Evolutionary conservation across 805 yeast genomes (phyloP).

Genomic region (Candida sakaeoensis): DNA sequence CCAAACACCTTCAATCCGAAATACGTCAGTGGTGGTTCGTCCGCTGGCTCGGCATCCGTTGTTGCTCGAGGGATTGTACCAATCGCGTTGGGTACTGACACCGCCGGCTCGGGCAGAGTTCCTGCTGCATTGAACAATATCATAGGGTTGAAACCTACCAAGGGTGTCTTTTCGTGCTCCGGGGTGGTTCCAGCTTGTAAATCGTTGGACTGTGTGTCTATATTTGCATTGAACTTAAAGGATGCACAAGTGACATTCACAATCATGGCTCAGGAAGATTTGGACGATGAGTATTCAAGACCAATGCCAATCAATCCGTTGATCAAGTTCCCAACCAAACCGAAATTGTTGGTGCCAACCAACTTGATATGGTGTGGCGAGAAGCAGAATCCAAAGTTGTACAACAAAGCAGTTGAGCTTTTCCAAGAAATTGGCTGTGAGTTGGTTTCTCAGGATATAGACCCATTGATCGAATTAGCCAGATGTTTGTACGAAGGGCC

Average conservation of each 20-base stretch:
- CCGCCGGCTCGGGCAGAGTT: slow-evolving; percentile 97
- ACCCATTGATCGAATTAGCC: slow-evolving; percentile 76
- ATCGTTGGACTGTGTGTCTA: slow-evolving; percentile 87
- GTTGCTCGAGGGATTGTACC: slow-evolving; percentile 92
- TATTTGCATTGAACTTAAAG: slow-evolving; percentile 68
- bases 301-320: slow-evolving; percentile 65
- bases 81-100: slow-evolving; percentile 87
- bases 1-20: slow-evolving; percentile 70
- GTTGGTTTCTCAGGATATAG: slow-evolving; percentile 63
- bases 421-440: slow-evolving; percentile 46
- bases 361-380: slow-evolving; percentile 79
- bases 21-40: slow-evolving; percentile 92
- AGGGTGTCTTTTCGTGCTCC: slow-evolving; percentile 76
- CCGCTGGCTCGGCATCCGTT: slow-evolving; percentile 92
- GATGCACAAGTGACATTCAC: slow-evolving; percentile 82
- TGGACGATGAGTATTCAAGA: slow-evolving; percentile 77
- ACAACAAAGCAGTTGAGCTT: slow-evolving; percentile 52
- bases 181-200: slow-evolving; percentile 99
- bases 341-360: slow-evolving; percentile 75
- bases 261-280: slow-evolving; percentile 69
- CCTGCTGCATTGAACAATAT: slow-evolving; percentile 94
- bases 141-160: slow-evolving; percentile 89
- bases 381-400: slow-evolving; percentile 68
- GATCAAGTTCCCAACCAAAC: slow-evolving; percentile 52
- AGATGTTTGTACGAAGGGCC: slow-evolving; percentile 91